Evolutionary conservation across 2,329 filamentous ascomycete genomes (phyloP), one percentile per base, ranked within the genome.

Genomic region (Penicillium hesseltinei): DNA sequence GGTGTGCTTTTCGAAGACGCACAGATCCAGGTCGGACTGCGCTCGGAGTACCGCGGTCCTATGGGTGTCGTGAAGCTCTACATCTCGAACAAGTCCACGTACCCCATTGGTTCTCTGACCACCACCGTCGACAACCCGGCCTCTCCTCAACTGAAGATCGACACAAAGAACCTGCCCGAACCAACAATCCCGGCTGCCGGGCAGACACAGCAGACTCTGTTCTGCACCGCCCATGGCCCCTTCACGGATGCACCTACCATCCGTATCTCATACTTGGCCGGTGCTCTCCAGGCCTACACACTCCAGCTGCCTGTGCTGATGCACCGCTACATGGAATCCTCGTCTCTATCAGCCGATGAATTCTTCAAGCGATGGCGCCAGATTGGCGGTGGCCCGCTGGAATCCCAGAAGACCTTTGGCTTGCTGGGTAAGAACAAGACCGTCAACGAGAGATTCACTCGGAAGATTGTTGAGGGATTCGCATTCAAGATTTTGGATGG

Each of bases 321-420:
- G 53, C 93, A 97, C 76, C 96, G 97, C 73, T 99, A 96, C 71
- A 97, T 97, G 92, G 92, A 97, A 62, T 86, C 90, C 0, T 92
- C 94, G 0, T 88, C 94, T 56, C 80, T 99, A 39, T 85, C 85
- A 7, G 86, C 88, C 0, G 94, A 99, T 51, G 94, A 99, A 71
- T 99, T 97, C 77, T 99, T 99, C 84, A 97, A 95, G 81, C 84
- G 95, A 51, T 99, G 94, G 94, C 95, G 96, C 81, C 94, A 99
- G 77, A 97, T 99, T 67, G 94, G 94, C 13, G 91, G 90, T 5
- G 85, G 86, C 2, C 88, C 92, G 1, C 85, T 95, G 31, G 95
- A 99, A 75, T 88, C 90, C 0, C 94, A 99, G 73, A 84, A 84
- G 47, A 91, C 97, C 33, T 95, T 99, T 74, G 86, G 88, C 0